These are phyloP conservation scores for Fusarium secorum DNA, from an alignment of 2,329 filamentous ascomycete genomes.

Conservation along the genomic window DNA sequence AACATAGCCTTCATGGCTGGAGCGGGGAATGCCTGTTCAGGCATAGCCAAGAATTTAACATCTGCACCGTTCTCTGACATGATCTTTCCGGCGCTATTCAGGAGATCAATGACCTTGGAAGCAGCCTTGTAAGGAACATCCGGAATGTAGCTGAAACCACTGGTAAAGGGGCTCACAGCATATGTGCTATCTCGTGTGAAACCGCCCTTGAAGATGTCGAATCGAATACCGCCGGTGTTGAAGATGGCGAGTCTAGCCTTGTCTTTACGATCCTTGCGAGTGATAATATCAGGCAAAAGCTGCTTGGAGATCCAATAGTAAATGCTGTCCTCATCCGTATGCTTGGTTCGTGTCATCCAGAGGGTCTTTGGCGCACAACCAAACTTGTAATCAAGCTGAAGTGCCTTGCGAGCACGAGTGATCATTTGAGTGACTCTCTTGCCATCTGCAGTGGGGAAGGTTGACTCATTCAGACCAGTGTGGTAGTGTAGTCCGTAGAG, in stretches of 20 bases:
- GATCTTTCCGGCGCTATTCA: slow-evolving; percentile 65
- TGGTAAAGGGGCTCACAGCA: slow-evolving; percentile 87
- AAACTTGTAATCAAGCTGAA: slow-evolving; percentile 76
- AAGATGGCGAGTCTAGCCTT: slow-evolving; percentile 75
- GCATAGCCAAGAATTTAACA: slow-evolving; percentile 58
- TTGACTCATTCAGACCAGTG: slow-evolving; percentile 72
- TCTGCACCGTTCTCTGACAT: slow-evolving; percentile 50
- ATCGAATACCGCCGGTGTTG: slow-evolving; percentile 92
- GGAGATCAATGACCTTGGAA: slow-evolving; percentile 67
- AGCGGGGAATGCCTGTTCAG: slow-evolving; percentile 51
- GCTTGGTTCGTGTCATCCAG: slow-evolving; percentile 83
- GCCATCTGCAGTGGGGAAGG: slow-evolving; percentile 80
- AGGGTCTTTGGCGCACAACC: slow-evolving; percentile 85
- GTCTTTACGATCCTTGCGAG: slow-evolving; percentile 64
- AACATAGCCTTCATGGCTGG: slow-evolving; percentile 24
- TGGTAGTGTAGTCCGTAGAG: slow-evolving; percentile 85
- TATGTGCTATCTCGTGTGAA: slow-evolving; percentile 91
- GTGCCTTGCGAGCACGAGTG: slow-evolving; percentile 68
- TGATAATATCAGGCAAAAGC: slow-evolving; percentile 74
- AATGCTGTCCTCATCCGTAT: slow-evolving; percentile 77
- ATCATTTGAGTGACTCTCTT: slow-evolving; percentile 76
- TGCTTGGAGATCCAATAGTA: slow-evolving; percentile 81
- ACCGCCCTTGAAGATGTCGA: slow-evolving; percentile 91
- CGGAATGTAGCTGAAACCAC: slow-evolving; percentile 76
- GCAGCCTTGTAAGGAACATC: slow-evolving; percentile 83